phyloP scores from a whole-genome alignment of 768 basidiomycete species.

The Auricularia sp. region DNA sequence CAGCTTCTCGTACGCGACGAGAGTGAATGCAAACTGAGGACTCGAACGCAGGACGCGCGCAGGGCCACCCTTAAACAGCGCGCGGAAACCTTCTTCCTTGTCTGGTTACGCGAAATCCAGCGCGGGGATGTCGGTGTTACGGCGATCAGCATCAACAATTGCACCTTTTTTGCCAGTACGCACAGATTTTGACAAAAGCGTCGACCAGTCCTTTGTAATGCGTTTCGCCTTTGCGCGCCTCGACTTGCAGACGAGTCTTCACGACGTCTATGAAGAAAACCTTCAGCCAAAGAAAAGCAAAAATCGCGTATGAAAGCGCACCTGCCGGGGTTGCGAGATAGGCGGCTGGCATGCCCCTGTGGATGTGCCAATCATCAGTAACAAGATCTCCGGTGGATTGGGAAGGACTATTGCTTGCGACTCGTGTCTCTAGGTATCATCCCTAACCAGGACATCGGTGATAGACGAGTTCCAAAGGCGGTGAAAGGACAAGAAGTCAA shows the following conservation, averaged over 20 bases:
- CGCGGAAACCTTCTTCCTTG: constrained; percentile 79
- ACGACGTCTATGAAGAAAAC: constrained; percentile 62
- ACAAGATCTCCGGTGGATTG: constrained; percentile 12
- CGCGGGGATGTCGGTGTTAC: not conserved
- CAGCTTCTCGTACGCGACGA: constrained; percentile 69
- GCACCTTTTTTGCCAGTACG: constrained; percentile 21
- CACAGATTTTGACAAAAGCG: constrained; percentile 85
- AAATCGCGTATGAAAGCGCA: constrained; percentile 21
- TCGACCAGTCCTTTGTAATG: constrained; percentile 84
- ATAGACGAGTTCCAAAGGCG: not conserved
- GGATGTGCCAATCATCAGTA: constrained; percentile 8
- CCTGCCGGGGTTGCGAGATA: constrained; percentile 88
- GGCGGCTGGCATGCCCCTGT: constrained; percentile 94
- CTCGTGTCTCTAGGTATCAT: not conserved
- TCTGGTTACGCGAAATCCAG: constrained; percentile 32
- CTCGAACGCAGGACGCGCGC: constrained; percentile 83
- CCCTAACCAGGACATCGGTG: not conserved
- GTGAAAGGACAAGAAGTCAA: not conserved
- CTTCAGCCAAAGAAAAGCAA: constrained; percentile 11
- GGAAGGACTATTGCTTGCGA: not conserved
- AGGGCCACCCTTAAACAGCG: constrained; percentile 85
- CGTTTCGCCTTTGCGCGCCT: constrained; percentile 83
- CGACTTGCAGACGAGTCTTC: constrained; percentile 92
- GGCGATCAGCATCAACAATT: not conserved
- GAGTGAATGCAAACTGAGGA: constrained; percentile 89